Base-by-base conservation (phyloP, 169 alveolate species). In the Plasmodium ovale region DNA sequence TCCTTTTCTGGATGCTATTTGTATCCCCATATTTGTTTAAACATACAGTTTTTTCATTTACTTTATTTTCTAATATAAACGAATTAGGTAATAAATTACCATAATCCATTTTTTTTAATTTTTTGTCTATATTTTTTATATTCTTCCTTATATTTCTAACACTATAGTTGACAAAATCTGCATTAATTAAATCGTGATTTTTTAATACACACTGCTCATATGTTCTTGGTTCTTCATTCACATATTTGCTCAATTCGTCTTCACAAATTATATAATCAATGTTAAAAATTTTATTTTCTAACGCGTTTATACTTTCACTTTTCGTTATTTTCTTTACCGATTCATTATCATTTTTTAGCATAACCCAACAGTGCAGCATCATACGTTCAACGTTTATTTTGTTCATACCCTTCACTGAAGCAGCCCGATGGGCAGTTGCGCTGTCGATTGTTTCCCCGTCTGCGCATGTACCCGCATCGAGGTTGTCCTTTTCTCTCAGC, bases 361-460 rank as follows among this genome's bases (percentile, higher is more conserved):
- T 39, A 9, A 85, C 60, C 92, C 92, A 85, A 27, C 92, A 85
- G 39, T 85, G 92, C 14, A 85, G 31, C 92, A 85, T 85, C 92
- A 85, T 85, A 65, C 92, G 47, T 65, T 65, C 87, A 7, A 42
- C 79, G 0, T 85, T 72, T 3, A 85, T 85, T 85, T 54, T 72
- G 25, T 16, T 9, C 7, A 16, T 62, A 16, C 56, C 56, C n/a
- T 44, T 21, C 12, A 47, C 16, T 14, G 2, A 14, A 0, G 10
- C 16, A 14, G 2, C 56, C n/a, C 14, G 16, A 60, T 9, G 29
- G 42, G 35, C 39, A 1, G 44, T 49, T 12, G 12, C 25, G 29
- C 49, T 49, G 31, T 49, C 27, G 23, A 27, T 3, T 5, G 2
- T 47, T 42, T 25, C 67, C 16, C 42, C 54, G 35, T 9, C 27